phyloP scores from a whole-genome alignment of 371 early-diverging fungal species.

The Lichtheimia hyalospora region DNA sequence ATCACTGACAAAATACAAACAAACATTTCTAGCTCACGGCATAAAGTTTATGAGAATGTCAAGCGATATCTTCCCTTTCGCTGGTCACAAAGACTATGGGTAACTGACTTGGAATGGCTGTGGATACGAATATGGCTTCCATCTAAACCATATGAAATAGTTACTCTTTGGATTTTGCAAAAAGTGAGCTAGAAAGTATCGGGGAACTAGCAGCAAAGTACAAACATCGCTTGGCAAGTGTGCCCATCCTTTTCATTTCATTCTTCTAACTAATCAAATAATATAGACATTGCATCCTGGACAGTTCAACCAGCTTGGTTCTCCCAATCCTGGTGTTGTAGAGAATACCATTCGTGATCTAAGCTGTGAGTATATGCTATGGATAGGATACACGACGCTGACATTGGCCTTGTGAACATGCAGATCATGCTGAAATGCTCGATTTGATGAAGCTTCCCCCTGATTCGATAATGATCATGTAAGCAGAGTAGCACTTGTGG shows the following conservation, averaged over 20 bases:
- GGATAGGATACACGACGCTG: not conserved
- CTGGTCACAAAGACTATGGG: slow-evolving; percentile 42
- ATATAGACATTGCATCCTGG: slow-evolving; percentile 50
- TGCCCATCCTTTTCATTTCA: not conserved
- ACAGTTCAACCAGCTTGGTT: slow-evolving; percentile 50
- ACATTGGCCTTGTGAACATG: not conserved
- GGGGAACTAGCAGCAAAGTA: slow-evolving; percentile 40
- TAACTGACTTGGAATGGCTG: slow-evolving; percentile 12
- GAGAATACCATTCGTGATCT: slow-evolving; percentile 38
- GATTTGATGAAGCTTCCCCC: slow-evolving; percentile 44
- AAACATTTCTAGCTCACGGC: slow-evolving; percentile 19
- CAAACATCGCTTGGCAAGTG: slow-evolving; percentile 40
- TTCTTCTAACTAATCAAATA: too few species aligned
- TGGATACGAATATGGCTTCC: not conserved
- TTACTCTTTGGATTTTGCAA: slow-evolving; percentile 38
- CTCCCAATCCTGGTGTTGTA: slow-evolving; percentile 39
- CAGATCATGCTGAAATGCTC: slow-evolving; percentile 47
- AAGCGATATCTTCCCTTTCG: slow-evolving; percentile 50
- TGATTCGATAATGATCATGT: slow-evolving; percentile 53
- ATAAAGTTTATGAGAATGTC: slow-evolving; percentile 52
- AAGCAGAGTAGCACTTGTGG: slow-evolving; percentile 2
- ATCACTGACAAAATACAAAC: not conserved
- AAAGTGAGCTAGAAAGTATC: slow-evolving; percentile 25
- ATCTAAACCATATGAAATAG: slow-evolving; percentile 2
- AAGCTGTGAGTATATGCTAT: slow-evolving; percentile 16